phyloP scores from a whole-genome alignment of 371 early-diverging fungal genomes.

The Mortierella polycephala region DNA sequence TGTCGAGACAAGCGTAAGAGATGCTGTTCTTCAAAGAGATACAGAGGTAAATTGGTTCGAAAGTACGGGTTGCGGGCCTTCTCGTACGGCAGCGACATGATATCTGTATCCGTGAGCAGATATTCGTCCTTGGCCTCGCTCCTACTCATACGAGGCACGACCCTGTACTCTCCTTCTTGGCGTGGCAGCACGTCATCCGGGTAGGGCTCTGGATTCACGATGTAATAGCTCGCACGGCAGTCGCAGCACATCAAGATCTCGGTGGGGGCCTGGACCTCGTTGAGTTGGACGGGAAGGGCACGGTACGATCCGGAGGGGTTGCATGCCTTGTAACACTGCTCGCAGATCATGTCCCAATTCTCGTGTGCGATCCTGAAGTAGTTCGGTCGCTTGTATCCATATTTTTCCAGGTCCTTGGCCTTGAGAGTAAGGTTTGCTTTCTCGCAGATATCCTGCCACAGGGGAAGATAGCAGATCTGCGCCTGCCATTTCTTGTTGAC shows the following conservation, averaged over 20 bases:
- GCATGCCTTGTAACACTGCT: conserved; percentile 3
- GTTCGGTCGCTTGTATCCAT: background rate
- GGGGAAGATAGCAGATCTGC: background rate
- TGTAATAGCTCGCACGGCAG: conserved; percentile 10
- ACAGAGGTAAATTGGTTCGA: conserved; percentile 31
- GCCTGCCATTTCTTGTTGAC: conserved; percentile 1
- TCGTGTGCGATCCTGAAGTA: conserved; percentile 7
- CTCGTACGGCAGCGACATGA: conserved; percentile 19
- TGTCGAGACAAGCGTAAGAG: conserved; percentile 19
- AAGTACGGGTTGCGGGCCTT: conserved; percentile 35
- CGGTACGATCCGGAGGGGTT: conserved; percentile 6
- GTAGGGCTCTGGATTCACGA: background rate
- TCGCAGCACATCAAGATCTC: conserved; percentile 5
- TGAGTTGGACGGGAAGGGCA: conserved; percentile 2
- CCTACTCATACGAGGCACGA: conserved; percentile 13
- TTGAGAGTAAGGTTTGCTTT: background rate
- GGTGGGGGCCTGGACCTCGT: background rate
- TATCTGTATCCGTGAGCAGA: background rate
- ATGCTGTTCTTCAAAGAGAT: conserved; percentile 20
- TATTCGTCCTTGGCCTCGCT: conserved; percentile 6
- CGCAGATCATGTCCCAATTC: conserved; percentile 10
- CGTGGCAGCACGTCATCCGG: background rate
- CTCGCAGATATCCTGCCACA: conserved; percentile 14
- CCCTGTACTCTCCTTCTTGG: background rate
- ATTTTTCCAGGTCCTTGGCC: background rate